Evolutionary conservation across 495 filamentous ascomycete genomes (phyloP).

Genomic region (Lepraria neglecta): DNA sequence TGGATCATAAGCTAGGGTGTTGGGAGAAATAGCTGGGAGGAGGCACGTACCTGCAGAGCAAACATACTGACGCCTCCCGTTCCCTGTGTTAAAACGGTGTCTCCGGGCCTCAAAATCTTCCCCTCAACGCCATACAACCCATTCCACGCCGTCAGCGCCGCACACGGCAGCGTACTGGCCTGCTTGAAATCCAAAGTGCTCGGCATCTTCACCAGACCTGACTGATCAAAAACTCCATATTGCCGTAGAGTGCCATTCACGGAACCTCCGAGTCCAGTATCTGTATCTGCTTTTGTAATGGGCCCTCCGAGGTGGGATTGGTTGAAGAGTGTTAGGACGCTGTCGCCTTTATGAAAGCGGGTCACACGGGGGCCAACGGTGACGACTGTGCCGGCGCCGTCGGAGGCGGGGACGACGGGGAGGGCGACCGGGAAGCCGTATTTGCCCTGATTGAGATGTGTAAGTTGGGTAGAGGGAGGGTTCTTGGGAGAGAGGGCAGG

Average conservation of each 20-base stretch:
- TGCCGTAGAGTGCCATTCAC: constrained; percentile 66
- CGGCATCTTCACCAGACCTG: constrained; percentile 61
- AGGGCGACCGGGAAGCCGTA: constrained; percentile 58
- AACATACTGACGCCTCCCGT: constrained; percentile 80
- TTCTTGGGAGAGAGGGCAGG: constrained; percentile 8
- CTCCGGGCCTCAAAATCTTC: constrained; percentile 57
- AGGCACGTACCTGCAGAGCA: constrained; percentile 54
- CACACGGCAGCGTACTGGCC: constrained; percentile 63
- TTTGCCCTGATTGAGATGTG: constrained; percentile 41
- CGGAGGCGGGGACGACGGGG: constrained; percentile 67
- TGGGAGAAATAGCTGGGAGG: background rate
- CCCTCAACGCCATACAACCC: constrained; percentile 61
- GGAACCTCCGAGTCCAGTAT: constrained; percentile 62
- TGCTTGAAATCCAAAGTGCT: constrained; percentile 56
- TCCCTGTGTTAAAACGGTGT: constrained; percentile 70
- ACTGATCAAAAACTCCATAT: constrained; percentile 64
- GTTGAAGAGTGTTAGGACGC: constrained; percentile 72
- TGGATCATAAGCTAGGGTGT: background rate
- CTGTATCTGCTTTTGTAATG: constrained; percentile 37
- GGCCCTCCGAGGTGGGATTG: constrained; percentile 63
- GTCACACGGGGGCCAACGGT: constrained; percentile 61
- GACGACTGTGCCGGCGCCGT: constrained; percentile 69
- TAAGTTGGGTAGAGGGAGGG: background rate
- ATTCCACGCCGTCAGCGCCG: constrained; percentile 77
- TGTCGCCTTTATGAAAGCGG: constrained; percentile 63